Conservation (phyloP, 1,284 basidiomycete species). For the Tilletia caries region DNA sequence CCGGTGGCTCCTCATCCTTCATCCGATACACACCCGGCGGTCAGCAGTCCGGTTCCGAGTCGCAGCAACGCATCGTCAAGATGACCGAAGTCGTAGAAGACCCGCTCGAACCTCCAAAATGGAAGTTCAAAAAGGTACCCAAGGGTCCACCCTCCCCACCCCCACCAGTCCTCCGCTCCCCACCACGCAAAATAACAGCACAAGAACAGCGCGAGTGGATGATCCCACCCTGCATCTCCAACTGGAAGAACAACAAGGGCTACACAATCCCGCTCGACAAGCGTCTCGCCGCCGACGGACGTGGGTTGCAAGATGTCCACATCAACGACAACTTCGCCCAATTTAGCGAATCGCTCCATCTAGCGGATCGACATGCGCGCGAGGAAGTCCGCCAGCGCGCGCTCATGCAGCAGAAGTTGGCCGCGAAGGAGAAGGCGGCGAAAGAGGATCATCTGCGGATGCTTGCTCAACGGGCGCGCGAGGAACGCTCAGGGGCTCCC, state of each 20-base stretch:
- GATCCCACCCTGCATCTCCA: conserved; percentile 99
- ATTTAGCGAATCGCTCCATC: conserved; percentile 90
- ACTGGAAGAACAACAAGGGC: conserved; percentile 99
- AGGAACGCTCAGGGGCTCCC: conserved; percentile 79
- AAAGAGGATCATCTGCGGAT: conserved; percentile 94
- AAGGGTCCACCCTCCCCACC: conserved; percentile 91
- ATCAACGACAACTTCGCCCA: conserved; percentile 99
- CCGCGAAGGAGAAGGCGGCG: conserved; percentile 92
- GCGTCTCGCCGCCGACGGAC: conserved; percentile 92
- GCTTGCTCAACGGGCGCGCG: conserved; percentile 88
- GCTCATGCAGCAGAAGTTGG: conserved; percentile 96
- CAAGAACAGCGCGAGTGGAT: conserved; percentile 99
- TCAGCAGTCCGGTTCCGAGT: conserved; percentile 59
- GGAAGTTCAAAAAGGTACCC: conserved; percentile 98
- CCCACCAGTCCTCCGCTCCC: conserved; percentile 91
- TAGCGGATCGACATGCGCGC: conserved; percentile 95
- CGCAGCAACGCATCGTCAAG: conserved; percentile 96
- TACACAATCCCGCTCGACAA: conserved; percentile 99
- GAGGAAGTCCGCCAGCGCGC: conserved; percentile 95
- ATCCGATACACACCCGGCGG: conserved; percentile 94
- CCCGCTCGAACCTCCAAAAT: conserved; percentile 90
- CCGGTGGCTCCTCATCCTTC: conserved; percentile 60
- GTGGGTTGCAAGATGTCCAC: conserved; percentile 93
- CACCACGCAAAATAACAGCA: conserved; percentile 89
- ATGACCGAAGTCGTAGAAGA: conserved; percentile 79